Evolutionary conservation across 805 yeast genomes (phyloP).

Genomic region (Jamesozyma gamospora): DNA sequence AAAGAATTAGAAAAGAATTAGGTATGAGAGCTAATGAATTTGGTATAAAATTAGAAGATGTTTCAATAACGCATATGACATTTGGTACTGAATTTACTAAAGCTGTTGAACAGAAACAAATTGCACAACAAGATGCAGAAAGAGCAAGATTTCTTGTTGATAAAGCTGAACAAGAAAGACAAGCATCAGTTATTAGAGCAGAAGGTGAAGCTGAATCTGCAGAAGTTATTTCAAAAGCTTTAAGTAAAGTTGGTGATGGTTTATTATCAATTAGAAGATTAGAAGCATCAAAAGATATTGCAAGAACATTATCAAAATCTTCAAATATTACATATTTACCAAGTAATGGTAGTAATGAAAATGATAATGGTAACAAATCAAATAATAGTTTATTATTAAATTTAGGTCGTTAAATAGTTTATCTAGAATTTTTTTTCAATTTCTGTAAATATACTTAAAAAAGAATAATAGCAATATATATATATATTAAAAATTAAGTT

Average conservation of each 20-base stretch:
- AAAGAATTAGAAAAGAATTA: slow-evolving; percentile 79
- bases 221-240: slow-evolving; percentile 84
- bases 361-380: slow-evolving; percentile 23
- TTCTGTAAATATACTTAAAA: background rate
- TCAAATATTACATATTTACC: slow-evolving; percentile 88
- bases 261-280: slow-evolving; percentile 84
- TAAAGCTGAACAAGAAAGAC: slow-evolving; percentile 94
- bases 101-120: slow-evolving; percentile 97
- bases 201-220: slow-evolving; percentile 99
- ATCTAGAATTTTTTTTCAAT: no score
- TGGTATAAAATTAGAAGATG: slow-evolving; percentile 88
- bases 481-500: no score
- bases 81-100: slow-evolving; percentile 94
- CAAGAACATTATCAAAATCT: slow-evolving; percentile 71
- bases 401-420: slow-evolving; percentile 59
- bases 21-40: slow-evolving; percentile 77
- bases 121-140: slow-evolving; percentile 99
- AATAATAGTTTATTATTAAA: slow-evolving; percentile 51
- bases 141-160: slow-evolving; percentile 89
- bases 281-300: slow-evolving; percentile 95
- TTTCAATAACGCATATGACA: slow-evolving; percentile 94
- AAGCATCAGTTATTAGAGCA: slow-evolving; percentile 89
- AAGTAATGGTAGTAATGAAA: slow-evolving; percentile 12
- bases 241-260: slow-evolving; percentile 93
- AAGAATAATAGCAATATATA: background rate